phyloP scores from a whole-genome alignment of 2,329 filamentous ascomycete genomes.

The Daldinia sp. region DNA sequence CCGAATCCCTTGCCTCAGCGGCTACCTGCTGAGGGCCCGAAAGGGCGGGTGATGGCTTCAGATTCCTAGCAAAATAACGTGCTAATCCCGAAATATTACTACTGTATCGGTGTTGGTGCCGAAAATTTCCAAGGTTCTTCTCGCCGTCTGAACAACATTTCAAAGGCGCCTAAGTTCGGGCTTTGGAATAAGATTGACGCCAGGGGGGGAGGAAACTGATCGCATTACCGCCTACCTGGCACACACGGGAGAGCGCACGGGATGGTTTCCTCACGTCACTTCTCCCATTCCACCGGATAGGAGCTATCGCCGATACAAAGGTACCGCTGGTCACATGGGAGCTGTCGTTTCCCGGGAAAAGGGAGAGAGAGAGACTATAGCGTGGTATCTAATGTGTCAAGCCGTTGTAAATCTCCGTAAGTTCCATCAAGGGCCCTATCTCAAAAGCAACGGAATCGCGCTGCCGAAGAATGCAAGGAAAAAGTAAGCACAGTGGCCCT shows the following conservation, averaged over 20 bases:
- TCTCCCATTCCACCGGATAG: conserved; percentile 31
- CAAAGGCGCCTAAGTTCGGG: conserved; percentile 15
- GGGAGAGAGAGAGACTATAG: conserved; percentile 26
- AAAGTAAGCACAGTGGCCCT: conserved; percentile 14
- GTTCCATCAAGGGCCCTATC: not conserved
- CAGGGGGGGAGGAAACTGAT: conserved; percentile 9
- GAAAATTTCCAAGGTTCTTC: not conserved
- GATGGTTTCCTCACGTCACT: conserved; percentile 24
- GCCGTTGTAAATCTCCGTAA: conserved; percentile 29
- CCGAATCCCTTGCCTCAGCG: conserved; percentile 32
- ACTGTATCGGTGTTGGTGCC: conserved; percentile 20
- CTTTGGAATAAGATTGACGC: conserved; percentile 26
- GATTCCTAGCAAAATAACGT: conserved; percentile 25
- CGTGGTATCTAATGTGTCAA: conserved; percentile 15
- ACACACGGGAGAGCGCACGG: conserved; percentile 23
- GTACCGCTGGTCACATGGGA: conserved; percentile 14
- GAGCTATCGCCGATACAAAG: conserved; percentile 20
- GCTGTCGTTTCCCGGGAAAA: conserved; percentile 12
- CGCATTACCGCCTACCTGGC: conserved; percentile 24
- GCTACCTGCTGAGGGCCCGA: conserved; percentile 27
- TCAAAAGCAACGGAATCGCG: conserved; percentile 27
- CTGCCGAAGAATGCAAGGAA: conserved; percentile 24
- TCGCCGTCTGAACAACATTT: conserved; percentile 12
- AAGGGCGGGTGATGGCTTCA: conserved; percentile 34
- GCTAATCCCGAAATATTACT: conserved; percentile 21